These are phyloP conservation scores for Saccharomyces uvarum DNA, from an alignment of 1,139 yeast species.

Conservation along the genomic window DNA sequence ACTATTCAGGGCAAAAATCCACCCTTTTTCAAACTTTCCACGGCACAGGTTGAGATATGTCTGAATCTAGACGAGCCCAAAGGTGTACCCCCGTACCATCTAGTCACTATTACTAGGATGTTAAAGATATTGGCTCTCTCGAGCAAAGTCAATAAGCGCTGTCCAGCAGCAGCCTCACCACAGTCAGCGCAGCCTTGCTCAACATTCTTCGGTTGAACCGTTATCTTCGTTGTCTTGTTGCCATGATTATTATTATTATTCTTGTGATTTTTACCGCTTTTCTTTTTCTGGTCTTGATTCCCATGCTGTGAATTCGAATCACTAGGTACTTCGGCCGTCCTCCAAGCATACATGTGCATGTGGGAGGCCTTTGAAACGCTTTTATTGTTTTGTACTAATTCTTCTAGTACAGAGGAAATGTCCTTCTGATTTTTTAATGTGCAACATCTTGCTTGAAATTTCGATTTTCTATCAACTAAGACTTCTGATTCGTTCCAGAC, in stretches of 20 bases:
- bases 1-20: conserved; percentile 15
- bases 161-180: conserved; percentile 64
- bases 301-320: conserved; percentile 1
- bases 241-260: neutral
- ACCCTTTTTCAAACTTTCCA: conserved; percentile 36
- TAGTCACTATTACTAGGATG: conserved; percentile 51
- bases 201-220: conserved; percentile 22
- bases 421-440: conserved; percentile 35
- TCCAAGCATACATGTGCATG: conserved; percentile 64
- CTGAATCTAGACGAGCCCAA: conserved; percentile 59
- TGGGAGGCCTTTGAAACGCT: conserved; percentile 49
- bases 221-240: conserved; percentile 1
- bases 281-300: conserved; percentile 5
- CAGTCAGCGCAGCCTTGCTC: conserved; percentile 54
- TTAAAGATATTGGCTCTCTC: conserved; percentile 43
- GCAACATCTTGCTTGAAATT: conserved; percentile 53
- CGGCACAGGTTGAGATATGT: conserved; percentile 48
- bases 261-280: neutral
- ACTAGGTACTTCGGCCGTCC: conserved; percentile 34
- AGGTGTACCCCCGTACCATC: conserved; percentile 71
- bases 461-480: conserved; percentile 44
- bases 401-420: conserved; percentile 35
- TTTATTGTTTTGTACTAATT: conserved; percentile 39
- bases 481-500: conserved; percentile 34
- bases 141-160: conserved; percentile 43